A percentile compares a stretch with the other conserved stretches of the same genome.
Conservation (phyloP, 116 monocot species). For the Phalaenopsis hybrid region DNA sequence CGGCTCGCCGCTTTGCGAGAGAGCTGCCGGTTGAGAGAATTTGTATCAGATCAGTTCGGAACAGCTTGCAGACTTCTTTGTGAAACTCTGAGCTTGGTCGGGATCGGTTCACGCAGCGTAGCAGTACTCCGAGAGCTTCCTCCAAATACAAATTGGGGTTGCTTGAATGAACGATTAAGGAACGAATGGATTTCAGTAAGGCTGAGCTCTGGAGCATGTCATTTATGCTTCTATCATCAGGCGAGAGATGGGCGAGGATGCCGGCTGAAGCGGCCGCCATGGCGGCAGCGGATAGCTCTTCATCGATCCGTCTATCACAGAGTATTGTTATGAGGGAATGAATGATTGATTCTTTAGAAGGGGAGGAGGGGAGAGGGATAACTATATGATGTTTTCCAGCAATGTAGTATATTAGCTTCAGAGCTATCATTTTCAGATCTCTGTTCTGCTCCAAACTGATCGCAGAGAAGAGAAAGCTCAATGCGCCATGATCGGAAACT, state of each 20-base stretch:
- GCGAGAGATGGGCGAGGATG: neutral
- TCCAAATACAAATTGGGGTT: neutral
- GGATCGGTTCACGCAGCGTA: neutral
- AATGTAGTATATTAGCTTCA: conserved; percentile 2
- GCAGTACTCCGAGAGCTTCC: neutral
- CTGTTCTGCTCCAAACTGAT: neutral
- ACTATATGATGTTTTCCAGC: neutral
- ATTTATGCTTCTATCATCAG: neutral
- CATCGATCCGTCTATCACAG: neutral
- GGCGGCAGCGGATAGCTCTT: neutral
- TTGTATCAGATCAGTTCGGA: neutral
- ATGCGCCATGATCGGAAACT: neutral
- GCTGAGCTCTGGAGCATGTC: neutral
- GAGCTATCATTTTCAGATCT: neutral
- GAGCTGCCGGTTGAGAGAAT: neutral
- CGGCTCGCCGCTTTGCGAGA: neutral
- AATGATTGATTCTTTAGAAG: neutral
- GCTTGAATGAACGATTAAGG: neutral
- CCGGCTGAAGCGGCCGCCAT: neutral
- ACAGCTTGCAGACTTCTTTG: neutral
- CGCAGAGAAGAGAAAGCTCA: neutral
- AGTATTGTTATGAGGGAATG: neutral
- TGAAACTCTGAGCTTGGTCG: neutral
- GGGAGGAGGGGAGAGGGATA: neutral
- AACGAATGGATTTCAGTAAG: neutral